These are phyloP conservation scores for Vigna angularis DNA, from an alignment of 306 rosid genomes.

Conservation along the genomic window DNA sequence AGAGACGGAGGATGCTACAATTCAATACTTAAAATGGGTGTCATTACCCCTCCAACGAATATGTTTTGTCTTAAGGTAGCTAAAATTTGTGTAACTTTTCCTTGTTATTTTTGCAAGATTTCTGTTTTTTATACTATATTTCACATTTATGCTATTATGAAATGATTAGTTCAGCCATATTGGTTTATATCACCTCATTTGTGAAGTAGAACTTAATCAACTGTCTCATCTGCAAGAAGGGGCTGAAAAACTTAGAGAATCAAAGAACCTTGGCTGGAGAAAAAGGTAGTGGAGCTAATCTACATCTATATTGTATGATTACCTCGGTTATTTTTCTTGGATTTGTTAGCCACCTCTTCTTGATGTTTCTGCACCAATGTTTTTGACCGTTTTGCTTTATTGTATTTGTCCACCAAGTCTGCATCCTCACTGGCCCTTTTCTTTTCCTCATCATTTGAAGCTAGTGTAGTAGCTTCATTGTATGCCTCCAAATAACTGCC, in stretches of 20 bases:
- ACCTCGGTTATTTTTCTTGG: slow-evolving; percentile 59
- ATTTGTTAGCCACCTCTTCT: slow-evolving; percentile 57
- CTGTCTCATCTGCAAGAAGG: neutral
- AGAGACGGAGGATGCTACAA: slow-evolving; percentile 88
- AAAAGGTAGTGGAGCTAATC: too few relatives aligned
- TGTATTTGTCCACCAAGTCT: slow-evolving; percentile 86
- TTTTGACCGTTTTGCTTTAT: slow-evolving; percentile 80
- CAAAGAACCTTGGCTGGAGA: too few relatives aligned
- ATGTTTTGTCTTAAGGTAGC: neutral
- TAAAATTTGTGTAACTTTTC: slow-evolving; percentile 1
- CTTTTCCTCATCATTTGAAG: slow-evolving; percentile 70
- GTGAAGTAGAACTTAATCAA: neutral
- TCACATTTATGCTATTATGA: neutral
- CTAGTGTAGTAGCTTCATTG: slow-evolving; percentile 77
- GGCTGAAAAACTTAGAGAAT: too few relatives aligned
- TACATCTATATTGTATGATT: too few relatives aligned
- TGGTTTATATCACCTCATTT: neutral
- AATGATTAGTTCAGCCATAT: neutral
- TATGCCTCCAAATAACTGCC: slow-evolving; percentile 93
- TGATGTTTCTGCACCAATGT: slow-evolving; percentile 78
- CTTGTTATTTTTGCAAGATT: slow-evolving; percentile 11
- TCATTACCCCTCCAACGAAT: slow-evolving; percentile 51
- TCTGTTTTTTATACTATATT: neutral
- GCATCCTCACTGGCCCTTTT: slow-evolving; percentile 67
- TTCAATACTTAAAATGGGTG: slow-evolving; percentile 57